A percentile compares a stretch with the other conserved stretches of the same genome.
phyloP scores from a whole-genome alignment of 2,329 filamentous ascomycete genomes.

The Sporothrix pseudoabietina region DNA sequence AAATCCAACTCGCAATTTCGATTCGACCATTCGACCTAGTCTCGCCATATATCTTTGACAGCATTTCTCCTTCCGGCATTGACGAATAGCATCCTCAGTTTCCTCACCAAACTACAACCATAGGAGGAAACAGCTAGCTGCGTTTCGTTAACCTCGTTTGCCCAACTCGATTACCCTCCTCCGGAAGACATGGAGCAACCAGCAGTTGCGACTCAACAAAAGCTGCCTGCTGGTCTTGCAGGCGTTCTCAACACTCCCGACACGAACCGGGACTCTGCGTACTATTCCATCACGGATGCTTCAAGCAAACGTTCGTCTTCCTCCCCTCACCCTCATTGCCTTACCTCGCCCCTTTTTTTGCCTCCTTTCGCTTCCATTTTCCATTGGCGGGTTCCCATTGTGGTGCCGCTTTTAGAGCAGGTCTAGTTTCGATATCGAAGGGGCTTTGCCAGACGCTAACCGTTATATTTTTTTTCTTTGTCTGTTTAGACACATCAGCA shows the following conservation, averaged over 20 bases:
- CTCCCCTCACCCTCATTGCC: constrained; percentile 27
- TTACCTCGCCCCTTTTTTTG: constrained; percentile 23
- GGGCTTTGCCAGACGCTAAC: constrained; percentile 33
- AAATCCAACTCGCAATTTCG: not conserved
- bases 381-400: not conserved
- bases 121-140: not conserved
- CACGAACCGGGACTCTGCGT: constrained; percentile 56
- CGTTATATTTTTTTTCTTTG: not conserved
- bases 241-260: constrained; percentile 56
- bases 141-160: constrained; percentile 3
- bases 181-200: constrained; percentile 44
- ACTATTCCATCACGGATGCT: constrained; percentile 53
- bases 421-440: constrained; percentile 32
- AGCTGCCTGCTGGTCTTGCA: constrained; percentile 52
- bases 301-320: constrained; percentile 54
- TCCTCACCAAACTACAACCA: not conserved
- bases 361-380: not conserved
- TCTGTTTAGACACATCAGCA: constrained; percentile 46
- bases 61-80: not conserved
- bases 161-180: not conserved
- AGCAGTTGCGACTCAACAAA: constrained; percentile 45
- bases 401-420: not conserved
- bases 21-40: not conserved
- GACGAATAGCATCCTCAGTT: not conserved
- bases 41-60: not conserved